A percentile compares a stretch with the other conserved stretches of the same genome.
These are phyloP conservation scores for Talaromyces wortmannii DNA, from an alignment of 495 filamentous ascomycete genomes.

Conservation along the genomic window DNA sequence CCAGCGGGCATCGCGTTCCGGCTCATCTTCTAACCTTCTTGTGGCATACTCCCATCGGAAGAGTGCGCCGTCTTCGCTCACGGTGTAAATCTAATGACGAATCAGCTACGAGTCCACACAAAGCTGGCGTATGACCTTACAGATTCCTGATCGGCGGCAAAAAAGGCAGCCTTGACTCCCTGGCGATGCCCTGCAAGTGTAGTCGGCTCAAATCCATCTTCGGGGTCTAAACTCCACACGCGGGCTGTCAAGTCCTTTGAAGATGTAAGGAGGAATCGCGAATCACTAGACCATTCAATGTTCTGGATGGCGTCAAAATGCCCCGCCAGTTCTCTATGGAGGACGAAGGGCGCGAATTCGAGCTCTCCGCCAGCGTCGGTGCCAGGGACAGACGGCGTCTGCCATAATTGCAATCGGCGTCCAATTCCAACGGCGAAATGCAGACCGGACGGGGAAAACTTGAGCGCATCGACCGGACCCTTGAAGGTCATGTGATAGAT, in stretches of 20 bases:
- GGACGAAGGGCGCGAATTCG: conserved; percentile 90
- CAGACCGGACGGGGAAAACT: conserved; percentile 86
- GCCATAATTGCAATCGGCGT: conserved; percentile 86
- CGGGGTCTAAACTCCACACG: conserved; percentile 87
- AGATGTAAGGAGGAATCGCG: conserved; percentile 84
- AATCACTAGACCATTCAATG: conserved; percentile 93
- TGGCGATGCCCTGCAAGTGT: conserved; percentile 85
- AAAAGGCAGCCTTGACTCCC: conserved; percentile 80
- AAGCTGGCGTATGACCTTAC: conserved; percentile 23
- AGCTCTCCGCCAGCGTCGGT: conserved; percentile 70
- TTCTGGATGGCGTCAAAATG: conserved; percentile 82
- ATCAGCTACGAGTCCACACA: conserved; percentile 50
- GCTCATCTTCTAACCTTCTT: conserved; percentile 23
- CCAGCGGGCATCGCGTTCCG: conserved; percentile 57
- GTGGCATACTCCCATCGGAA: conserved; percentile 57
- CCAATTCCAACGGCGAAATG: conserved; percentile 85
- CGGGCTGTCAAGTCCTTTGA: conserved; percentile 87
- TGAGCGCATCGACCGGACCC: conserved; percentile 69
- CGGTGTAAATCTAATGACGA: conserved; percentile 64
- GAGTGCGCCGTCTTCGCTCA: conserved; percentile 61
- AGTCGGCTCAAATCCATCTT: conserved; percentile 84
- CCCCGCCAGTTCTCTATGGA: conserved; percentile 76
- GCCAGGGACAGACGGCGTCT: conserved; percentile 83
- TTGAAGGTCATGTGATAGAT: conserved; percentile 95
- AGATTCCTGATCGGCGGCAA: conserved; percentile 84